Conservation (phyloP, 1,139 yeast species). For the Hansenula anomala region DNA sequence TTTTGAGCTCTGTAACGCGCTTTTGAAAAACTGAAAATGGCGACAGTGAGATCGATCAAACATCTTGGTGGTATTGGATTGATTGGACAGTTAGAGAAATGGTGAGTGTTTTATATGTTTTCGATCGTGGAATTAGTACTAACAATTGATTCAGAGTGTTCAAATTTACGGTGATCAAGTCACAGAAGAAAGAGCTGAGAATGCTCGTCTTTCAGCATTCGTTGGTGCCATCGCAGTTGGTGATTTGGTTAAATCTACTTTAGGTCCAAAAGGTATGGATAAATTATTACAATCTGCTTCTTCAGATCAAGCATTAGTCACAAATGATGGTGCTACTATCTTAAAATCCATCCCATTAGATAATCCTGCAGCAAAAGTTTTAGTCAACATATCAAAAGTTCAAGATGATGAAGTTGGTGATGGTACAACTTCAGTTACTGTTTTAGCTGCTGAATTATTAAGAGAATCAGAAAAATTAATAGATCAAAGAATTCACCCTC, state of each 20-base stretch:
- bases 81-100: not conserved
- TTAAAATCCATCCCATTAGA: conserved; percentile 91
- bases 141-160: conserved; percentile 36
- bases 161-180: conserved; percentile 97
- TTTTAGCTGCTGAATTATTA: conserved; percentile 82
- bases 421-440: conserved; percentile 98
- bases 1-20: not conserved
- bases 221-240: conserved; percentile 99
- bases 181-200: conserved; percentile 95
- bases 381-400: conserved; percentile 92
- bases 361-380: conserved; percentile 97
- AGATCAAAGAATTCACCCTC: conserved; percentile 94
- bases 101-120: conserved; percentile 4
- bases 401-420: conserved; percentile 99
- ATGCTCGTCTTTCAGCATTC: conserved; percentile 94
- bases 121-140: conserved; percentile 1
- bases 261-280: conserved; percentile 99
- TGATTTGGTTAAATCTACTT: conserved; percentile 89
- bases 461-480: conserved; percentile 94
- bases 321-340: conserved; percentile 98
- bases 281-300: conserved; percentile 86
- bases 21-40: conserved; percentile 1
- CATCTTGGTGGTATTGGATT: too few species aligned
- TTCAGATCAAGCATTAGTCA: conserved; percentile 71
- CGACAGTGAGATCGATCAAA: not conserved